A percentile compares a stretch with the other conserved stretches of the same genome.
phyloP scores from a whole-genome alignment of 345 rosid species.

The Capsella bursapastoris region DNA sequence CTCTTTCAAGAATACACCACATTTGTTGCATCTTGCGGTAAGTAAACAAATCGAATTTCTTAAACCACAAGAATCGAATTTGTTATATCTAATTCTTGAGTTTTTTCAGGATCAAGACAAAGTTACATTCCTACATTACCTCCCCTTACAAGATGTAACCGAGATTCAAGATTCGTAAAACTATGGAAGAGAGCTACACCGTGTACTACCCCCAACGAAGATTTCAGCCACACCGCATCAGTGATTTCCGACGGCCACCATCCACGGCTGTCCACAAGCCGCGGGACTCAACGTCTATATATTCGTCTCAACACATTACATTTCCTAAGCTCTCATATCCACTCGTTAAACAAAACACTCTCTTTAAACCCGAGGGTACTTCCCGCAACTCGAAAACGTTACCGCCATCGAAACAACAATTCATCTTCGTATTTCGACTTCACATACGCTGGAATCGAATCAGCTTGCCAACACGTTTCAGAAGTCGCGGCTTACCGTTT shows the following conservation, averaged over 20 bases:
- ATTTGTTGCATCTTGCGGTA: constrained; percentile 84
- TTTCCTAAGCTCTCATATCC: constrained; percentile 71
- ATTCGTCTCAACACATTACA: constrained; percentile 87
- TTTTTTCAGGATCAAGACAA: constrained; percentile 66
- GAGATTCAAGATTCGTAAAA: constrained; percentile 65
- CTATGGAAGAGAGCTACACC: constrained; percentile 81
- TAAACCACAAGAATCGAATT: neutral
- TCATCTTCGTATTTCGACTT: constrained; percentile 64
- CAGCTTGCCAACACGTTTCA: constrained; percentile 83
- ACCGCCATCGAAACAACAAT: constrained; percentile 43
- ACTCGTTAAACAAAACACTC: constrained; percentile 81
- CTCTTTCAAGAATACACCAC: constrained; percentile 74
- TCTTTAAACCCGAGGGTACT: constrained; percentile 64
- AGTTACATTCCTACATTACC: constrained; percentile 84
- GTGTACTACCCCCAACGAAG: constrained; percentile 52
- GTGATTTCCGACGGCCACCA: constrained; percentile 53
- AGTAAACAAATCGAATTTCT: neutral
- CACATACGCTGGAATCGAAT: constrained; percentile 58
- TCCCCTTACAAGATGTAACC: constrained; percentile 85
- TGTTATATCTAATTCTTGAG: neutral
- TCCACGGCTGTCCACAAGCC: constrained; percentile 88
- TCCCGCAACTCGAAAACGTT: constrained; percentile 50
- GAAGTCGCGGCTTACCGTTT: constrained; percentile 90
- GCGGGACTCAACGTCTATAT: constrained; percentile 89
- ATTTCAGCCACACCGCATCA: constrained; percentile 22